Evolutionary conservation across 2,329 filamentous ascomycete species (phyloP).

Genomic region (Aureobasidium leucospermi): DNA sequence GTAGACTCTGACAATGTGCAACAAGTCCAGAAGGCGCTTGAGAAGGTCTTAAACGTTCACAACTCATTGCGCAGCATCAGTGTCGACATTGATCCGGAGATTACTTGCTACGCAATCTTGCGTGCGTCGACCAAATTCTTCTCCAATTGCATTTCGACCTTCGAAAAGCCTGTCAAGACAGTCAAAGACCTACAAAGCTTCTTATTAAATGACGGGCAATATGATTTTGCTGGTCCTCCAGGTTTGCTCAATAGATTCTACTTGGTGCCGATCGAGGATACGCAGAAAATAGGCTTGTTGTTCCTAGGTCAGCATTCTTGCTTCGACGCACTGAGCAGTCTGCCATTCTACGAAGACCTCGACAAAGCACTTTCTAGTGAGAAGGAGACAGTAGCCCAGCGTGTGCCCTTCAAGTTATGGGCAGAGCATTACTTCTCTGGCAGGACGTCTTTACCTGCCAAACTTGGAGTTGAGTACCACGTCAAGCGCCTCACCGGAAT

Average conservation of each 20-base stretch:
- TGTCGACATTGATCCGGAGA: constrained; percentile 21
- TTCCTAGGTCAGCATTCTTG: constrained; percentile 14
- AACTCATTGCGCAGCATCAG: constrained; percentile 25
- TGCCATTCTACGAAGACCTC: constrained; percentile 10
- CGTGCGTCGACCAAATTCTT: constrained; percentile 23
- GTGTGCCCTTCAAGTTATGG: constrained; percentile 13
- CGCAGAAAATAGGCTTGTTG: constrained; percentile 3
- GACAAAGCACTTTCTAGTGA: background rate
- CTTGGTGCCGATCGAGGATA: constrained; percentile 21
- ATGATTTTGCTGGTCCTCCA: constrained; percentile 24
- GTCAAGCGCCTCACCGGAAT: constrained; percentile 11
- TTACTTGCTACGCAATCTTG: constrained; percentile 24
- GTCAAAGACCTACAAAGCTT: constrained; percentile 24
- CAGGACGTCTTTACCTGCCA: background rate
- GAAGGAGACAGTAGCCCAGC: background rate
- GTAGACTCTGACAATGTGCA: constrained; percentile 16
- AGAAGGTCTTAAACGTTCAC: constrained; percentile 23
- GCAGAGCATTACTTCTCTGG: constrained; percentile 9
- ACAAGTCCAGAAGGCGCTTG: constrained; percentile 22
- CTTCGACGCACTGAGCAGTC: constrained; percentile 13
- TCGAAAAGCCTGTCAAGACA: constrained; percentile 23
- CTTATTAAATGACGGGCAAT: constrained; percentile 22
- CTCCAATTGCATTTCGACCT: constrained; percentile 23
- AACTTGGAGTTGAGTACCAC: constrained; percentile 7
- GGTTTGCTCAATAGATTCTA: constrained; percentile 26